Percentiles rank a stretch among this genome's conserved stretches.
Conservation (phyloP, 2,329 filamentous ascomycete species). For the Onygenales sp. region DNA sequence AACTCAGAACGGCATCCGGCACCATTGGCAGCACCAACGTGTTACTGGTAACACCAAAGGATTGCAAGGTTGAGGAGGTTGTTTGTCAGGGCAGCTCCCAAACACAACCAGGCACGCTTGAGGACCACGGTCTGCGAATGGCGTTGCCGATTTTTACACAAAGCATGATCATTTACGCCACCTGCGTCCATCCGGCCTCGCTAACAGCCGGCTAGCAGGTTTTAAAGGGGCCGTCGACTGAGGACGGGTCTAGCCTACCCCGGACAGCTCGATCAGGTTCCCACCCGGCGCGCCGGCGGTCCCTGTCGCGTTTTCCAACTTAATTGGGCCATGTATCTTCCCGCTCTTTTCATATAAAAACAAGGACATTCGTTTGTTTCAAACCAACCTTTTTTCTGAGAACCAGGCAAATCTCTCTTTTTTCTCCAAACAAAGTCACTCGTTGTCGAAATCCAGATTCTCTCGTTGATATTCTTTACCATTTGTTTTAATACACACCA, state of each 20-base stretch:
- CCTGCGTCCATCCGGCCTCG: neutral
- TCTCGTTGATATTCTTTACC: neutral
- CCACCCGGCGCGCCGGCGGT: too few relatives aligned
- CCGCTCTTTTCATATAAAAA: neutral
- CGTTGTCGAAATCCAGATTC: neutral
- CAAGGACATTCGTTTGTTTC: neutral
- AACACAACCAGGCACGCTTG: neutral
- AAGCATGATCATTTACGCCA: neutral
- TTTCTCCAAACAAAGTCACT: neutral
- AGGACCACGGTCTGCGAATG: neutral
- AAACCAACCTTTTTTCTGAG: neutral
- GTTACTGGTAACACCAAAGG: too few relatives aligned
- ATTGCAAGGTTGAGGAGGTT: too few relatives aligned
- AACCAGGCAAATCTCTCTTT: neutral
- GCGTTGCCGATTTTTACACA: neutral
- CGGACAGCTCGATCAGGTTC: neutral
- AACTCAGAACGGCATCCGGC: too few relatives aligned
- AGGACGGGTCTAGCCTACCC: neutral
- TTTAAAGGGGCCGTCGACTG: neutral
- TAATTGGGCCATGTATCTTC: too few relatives aligned
- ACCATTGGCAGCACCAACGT: too few relatives aligned
- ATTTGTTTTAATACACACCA: neutral
- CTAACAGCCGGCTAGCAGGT: neutral
- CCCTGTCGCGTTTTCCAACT: neutral
- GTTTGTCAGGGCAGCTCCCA: too few relatives aligned